These are phyloP conservation scores for Lichtheimia corymbifera DNA, from an alignment of 371 early-diverging fungal genomes.

Conservation along the genomic window DNA sequence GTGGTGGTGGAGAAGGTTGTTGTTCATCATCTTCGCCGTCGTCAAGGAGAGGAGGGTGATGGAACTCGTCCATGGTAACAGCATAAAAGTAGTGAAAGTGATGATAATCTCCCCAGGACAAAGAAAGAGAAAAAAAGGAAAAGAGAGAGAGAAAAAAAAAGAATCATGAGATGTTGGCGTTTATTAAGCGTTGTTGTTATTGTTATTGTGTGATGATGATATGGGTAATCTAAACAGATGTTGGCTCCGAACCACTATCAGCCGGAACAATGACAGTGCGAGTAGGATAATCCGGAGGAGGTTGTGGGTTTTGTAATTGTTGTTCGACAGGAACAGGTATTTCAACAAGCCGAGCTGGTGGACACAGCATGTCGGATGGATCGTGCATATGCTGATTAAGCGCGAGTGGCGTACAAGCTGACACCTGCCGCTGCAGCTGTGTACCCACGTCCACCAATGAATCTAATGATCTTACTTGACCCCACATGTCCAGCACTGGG, in stretches of 20 bases:
- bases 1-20: neutral
- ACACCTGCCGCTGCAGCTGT: slow-evolving; percentile 47
- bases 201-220: too few species aligned
- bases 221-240: neutral
- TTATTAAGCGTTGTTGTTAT: too few species aligned
- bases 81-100: neutral
- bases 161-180: neutral
- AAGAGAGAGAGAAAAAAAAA: neutral
- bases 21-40: neutral
- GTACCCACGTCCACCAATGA: slow-evolving; percentile 44
- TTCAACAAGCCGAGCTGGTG: slow-evolving; percentile 34
- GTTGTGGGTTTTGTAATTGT: slow-evolving; percentile 11
- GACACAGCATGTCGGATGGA: slow-evolving; percentile 50
- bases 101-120: neutral
- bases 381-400: slow-evolving; percentile 26
- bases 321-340: slow-evolving; percentile 31
- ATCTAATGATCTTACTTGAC: slow-evolving; percentile 29
- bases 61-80: neutral
- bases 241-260: neutral
- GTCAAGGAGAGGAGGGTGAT: neutral
- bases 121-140: neutral
- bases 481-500: slow-evolving; percentile 58
- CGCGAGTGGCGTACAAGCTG: slow-evolving; percentile 46
- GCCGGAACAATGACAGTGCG: slow-evolving; percentile 23
- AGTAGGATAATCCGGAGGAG: slow-evolving; percentile 30